phyloP scores from a whole-genome alignment of 345 rosid species.

The Pistacia atlantica region DNA sequence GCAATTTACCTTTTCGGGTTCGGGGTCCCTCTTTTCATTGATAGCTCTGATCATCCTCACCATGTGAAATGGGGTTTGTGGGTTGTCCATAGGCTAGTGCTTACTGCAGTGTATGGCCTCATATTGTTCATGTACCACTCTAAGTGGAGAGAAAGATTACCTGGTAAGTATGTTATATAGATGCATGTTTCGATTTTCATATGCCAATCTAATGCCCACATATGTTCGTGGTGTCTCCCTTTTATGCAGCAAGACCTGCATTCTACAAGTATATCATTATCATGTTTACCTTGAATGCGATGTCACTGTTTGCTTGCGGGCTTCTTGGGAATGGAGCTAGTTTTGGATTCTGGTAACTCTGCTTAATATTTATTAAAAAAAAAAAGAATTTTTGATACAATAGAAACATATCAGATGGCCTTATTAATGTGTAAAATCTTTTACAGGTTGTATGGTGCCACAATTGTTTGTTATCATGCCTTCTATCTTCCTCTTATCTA shows the following conservation, averaged over 20 bases:
- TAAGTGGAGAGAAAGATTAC: slow-evolving; percentile 81
- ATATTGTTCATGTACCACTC: slow-evolving; percentile 79
- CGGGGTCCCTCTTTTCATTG: slow-evolving; percentile 79
- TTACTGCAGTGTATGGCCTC: slow-evolving; percentile 71
- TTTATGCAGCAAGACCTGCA: slow-evolving; percentile 81
- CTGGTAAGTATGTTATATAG: slow-evolving; percentile 48
- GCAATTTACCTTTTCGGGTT: slow-evolving; percentile 72
- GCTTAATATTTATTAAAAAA: neutral
- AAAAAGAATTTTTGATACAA: neutral
- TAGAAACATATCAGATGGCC: neutral
- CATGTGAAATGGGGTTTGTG: slow-evolving; percentile 82
- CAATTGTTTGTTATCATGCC: slow-evolving; percentile 74
- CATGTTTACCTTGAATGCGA: slow-evolving; percentile 68
- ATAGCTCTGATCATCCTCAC: slow-evolving; percentile 46
- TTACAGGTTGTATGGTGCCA: slow-evolving; percentile 74
- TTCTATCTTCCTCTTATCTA: slow-evolving; percentile 86
- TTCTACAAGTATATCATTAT: slow-evolving; percentile 70
- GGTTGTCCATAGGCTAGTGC: slow-evolving; percentile 76
- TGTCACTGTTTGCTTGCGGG: slow-evolving; percentile 64
- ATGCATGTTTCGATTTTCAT: neutral
- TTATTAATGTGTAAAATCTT: neutral
- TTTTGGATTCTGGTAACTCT: slow-evolving; percentile 78
- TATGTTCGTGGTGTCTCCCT: slow-evolving; percentile 18
- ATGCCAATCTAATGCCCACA: neutral
- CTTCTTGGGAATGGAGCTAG: slow-evolving; percentile 60